Conservation (phyloP, 192 early-diverging fungal genomes). For the Entomortierella lignicola region DNA sequence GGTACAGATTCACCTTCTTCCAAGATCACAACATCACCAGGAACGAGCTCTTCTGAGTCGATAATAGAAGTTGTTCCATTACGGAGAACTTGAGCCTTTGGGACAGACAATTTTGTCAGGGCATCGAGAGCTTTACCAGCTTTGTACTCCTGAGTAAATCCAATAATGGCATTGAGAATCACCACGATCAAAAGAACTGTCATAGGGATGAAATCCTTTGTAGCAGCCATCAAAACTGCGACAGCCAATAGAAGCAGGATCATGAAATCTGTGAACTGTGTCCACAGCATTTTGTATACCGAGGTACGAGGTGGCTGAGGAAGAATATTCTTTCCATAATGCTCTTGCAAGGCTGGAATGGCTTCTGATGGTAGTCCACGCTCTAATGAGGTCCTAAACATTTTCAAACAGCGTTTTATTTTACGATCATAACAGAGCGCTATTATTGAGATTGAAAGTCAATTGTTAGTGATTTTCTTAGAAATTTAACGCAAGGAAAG, state of each 20-base stretch:
- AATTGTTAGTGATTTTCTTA: too few relatives aligned
- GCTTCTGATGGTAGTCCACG: slow-evolving; percentile 74
- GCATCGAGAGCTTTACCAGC: slow-evolving; percentile 92
- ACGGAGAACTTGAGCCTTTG: slow-evolving; percentile 78
- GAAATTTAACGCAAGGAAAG: too few relatives aligned
- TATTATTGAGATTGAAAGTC: background rate
- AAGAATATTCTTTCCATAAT: slow-evolving; percentile 89
- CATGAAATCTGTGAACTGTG: slow-evolving; percentile 95
- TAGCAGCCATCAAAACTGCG: slow-evolving; percentile 83
- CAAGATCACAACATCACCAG: slow-evolving; percentile 85
- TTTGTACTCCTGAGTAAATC: slow-evolving; percentile 96
- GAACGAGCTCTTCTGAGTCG: slow-evolving; percentile 77
- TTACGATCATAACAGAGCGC: slow-evolving; percentile 95
- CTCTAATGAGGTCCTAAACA: slow-evolving; percentile 79
- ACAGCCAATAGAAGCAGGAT: slow-evolving; percentile 88
- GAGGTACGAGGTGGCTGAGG: slow-evolving; percentile 80
- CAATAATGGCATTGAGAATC: slow-evolving; percentile 88
- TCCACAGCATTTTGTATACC: slow-evolving; percentile 79
- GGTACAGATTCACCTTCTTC: slow-evolving; percentile 88
- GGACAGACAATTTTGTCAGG: slow-evolving; percentile 72
- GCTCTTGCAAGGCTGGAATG: slow-evolving; percentile 71
- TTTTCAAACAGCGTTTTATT: slow-evolving; percentile 82
- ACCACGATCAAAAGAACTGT: slow-evolving; percentile 72
- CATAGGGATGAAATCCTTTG: slow-evolving; percentile 87
- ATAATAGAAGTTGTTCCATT: slow-evolving; percentile 72